Conservation (phyloP, 2,329 filamentous ascomycete species). For the Pseudogymnoascus sp. region DNA sequence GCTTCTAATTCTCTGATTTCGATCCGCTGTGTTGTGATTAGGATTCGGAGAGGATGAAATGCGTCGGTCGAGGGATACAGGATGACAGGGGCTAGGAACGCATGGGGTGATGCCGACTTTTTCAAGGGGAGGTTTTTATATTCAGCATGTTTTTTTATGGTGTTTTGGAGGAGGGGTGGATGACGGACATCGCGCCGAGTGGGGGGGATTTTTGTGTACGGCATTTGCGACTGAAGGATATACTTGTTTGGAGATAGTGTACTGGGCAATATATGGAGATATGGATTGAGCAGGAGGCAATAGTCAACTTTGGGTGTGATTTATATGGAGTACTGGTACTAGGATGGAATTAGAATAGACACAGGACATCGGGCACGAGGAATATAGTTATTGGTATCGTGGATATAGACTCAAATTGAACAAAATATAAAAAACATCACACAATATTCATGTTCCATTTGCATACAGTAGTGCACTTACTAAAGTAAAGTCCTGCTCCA, state of each 20-base stretch:
- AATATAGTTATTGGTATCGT: background rate
- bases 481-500: background rate
- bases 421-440: background rate
- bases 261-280: background rate
- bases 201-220: background rate
- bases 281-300: background rate
- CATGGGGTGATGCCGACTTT: background rate
- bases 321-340: background rate
- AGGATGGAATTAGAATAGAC: background rate
- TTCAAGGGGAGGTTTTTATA: background rate
- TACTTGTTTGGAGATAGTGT: background rate
- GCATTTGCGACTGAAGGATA: background rate
- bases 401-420: conserved; percentile 3
- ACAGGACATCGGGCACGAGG: no score
- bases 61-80: background rate
- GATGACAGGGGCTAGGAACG: background rate
- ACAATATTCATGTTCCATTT: background rate
- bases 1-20: background rate
- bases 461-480: no score
- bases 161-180: background rate
- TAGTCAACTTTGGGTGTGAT: background rate
- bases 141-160: background rate
- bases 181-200: background rate
- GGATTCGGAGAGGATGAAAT: background rate
- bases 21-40: background rate